phyloP scores from a whole-genome alignment of 768 basidiomycete genomes.

The Lentinus tigrinus region DNA sequence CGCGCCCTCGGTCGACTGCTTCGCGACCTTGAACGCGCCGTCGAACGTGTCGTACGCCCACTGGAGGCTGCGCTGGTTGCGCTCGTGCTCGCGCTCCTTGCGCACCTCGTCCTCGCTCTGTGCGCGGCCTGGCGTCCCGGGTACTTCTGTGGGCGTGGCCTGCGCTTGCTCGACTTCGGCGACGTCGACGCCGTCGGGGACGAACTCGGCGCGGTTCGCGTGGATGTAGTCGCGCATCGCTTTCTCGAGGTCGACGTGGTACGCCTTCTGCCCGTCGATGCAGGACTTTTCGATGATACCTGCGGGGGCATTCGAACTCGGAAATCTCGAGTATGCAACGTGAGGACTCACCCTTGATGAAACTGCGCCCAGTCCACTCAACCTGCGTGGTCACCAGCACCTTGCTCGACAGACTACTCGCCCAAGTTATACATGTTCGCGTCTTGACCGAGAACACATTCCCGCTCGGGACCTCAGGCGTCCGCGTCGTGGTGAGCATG shows the following conservation, averaged over 20 bases:
- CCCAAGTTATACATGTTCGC: slow-evolving; percentile 93
- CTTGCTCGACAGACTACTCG: slow-evolving; percentile 69
- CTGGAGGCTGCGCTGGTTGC: slow-evolving; percentile 71
- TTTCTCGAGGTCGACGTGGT: slow-evolving; percentile 79
- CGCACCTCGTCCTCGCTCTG: slow-evolving; percentile 35
- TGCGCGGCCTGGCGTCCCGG: slow-evolving; percentile 8
- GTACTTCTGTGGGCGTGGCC: slow-evolving; percentile 26
- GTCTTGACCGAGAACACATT: slow-evolving; percentile 94
- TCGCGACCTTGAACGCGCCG: slow-evolving; percentile 70
- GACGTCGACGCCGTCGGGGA: slow-evolving; percentile 76
- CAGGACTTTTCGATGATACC: slow-evolving; percentile 92
- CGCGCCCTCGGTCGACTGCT: slow-evolving; percentile 66
- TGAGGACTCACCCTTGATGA: slow-evolving; percentile 76
- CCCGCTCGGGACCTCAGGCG: slow-evolving; percentile 94
- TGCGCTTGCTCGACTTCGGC: slow-evolving; percentile 48
- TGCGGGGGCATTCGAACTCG: slow-evolving; percentile 28
- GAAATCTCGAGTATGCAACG: neutral
- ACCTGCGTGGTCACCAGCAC: slow-evolving; percentile 89
- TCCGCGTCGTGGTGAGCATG: slow-evolving; percentile 85
- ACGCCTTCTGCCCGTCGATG: slow-evolving; percentile 88
- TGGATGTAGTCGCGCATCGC: slow-evolving; percentile 88
- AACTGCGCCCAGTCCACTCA: slow-evolving; percentile 95
- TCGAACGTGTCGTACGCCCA: slow-evolving; percentile 89
- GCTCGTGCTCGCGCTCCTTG: slow-evolving; percentile 65
- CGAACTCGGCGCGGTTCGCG: slow-evolving; percentile 86